Conservation (phyloP, 1,284 basidiomycete species). For the Microstroma glucosiphilum region DNA sequence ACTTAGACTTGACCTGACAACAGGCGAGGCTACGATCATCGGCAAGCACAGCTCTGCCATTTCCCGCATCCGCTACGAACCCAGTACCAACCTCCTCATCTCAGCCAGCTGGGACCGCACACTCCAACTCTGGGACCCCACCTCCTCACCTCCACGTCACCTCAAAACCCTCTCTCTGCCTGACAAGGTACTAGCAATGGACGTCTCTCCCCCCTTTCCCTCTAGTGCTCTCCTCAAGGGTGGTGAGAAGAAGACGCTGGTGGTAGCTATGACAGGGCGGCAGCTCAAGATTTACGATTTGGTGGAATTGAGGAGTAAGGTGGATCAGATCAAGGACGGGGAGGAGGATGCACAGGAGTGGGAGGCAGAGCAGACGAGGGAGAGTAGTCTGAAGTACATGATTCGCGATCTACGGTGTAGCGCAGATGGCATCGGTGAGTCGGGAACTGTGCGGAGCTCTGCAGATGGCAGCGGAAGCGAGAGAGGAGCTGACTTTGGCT, state of each 20-base stretch:
- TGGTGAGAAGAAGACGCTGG: slow-evolving; percentile 15
- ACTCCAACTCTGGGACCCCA: slow-evolving; percentile 35
- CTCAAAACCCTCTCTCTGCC: slow-evolving; percentile 28
- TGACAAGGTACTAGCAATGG: slow-evolving; percentile 45
- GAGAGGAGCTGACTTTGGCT: neutral
- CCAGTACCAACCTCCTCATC: slow-evolving; percentile 22
- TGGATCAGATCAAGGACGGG: slow-evolving; percentile 18
- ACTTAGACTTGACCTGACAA: slow-evolving; percentile 27
- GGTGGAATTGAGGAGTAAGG: slow-evolving; percentile 17
- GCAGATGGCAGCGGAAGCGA: neutral
- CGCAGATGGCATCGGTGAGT: slow-evolving; percentile 77
- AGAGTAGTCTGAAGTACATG: slow-evolving; percentile 92
- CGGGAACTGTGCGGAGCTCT: neutral
- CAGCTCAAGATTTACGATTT: slow-evolving; percentile 38
- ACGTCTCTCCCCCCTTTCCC: slow-evolving; percentile 27
- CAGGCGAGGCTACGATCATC: slow-evolving; percentile 30
- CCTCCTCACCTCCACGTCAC: slow-evolving; percentile 1
- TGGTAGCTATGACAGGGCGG: slow-evolving; percentile 40
- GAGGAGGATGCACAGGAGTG: slow-evolving; percentile 20
- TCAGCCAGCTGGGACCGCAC: slow-evolving; percentile 30
- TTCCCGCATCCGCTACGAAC: slow-evolving; percentile 32
- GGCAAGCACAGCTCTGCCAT: slow-evolving; percentile 43
- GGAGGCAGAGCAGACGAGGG: slow-evolving; percentile 62
- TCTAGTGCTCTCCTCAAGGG: neutral
- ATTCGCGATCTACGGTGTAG: slow-evolving; percentile 84